phyloP scores from a whole-genome alignment of 2,329 filamentous ascomycete species.

The Cladophialophora psammophila region DNA sequence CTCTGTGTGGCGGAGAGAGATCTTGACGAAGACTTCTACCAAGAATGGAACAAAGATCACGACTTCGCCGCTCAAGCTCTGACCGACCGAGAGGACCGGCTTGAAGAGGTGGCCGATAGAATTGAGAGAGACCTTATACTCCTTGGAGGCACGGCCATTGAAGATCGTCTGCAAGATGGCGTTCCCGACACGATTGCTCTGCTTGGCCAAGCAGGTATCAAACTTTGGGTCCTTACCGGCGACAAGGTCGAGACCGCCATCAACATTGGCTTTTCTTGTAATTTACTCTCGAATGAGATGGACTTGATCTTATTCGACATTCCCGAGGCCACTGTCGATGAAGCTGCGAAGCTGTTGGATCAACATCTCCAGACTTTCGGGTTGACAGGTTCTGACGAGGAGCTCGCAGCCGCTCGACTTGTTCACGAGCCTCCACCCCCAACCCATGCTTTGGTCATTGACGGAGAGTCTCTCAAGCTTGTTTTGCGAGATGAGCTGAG shows the following conservation, averaged over 20 bases:
- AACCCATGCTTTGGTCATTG: slow-evolving; percentile 92
- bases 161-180: slow-evolving; percentile 94
- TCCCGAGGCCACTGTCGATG: slow-evolving; percentile 71
- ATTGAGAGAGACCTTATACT: slow-evolving; percentile 91
- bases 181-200: slow-evolving; percentile 95
- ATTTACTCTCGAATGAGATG: slow-evolving; percentile 96
- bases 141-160: slow-evolving; percentile 93
- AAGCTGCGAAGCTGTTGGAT: slow-evolving; percentile 75
- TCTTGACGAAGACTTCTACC: slow-evolving; percentile 82
- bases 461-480: slow-evolving; percentile 90
- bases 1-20: slow-evolving; percentile 89
- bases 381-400: slow-evolving; percentile 83
- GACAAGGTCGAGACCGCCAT: slow-evolving; percentile 99
- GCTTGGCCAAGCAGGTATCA: slow-evolving; percentile 91
- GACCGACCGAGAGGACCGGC: slow-evolving; percentile 86
- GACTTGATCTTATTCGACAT: slow-evolving; percentile 90
- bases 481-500: slow-evolving; percentile 82
- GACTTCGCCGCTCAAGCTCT: slow-evolving; percentile 85
- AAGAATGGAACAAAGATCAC: slow-evolving; percentile 83
- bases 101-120: slow-evolving; percentile 85
- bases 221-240: slow-evolving; percentile 96
- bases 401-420: slow-evolving; percentile 77
- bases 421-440: slow-evolving; percentile 86
- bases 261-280: slow-evolving; percentile 99
- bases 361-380: slow-evolving; percentile 75